A percentile compares a stretch with the other conserved stretches of the same genome.
These are phyloP conservation scores for Cyclanthera cordifolia DNA, from an alignment of 306 rosid genomes.

Conservation along the genomic window DNA sequence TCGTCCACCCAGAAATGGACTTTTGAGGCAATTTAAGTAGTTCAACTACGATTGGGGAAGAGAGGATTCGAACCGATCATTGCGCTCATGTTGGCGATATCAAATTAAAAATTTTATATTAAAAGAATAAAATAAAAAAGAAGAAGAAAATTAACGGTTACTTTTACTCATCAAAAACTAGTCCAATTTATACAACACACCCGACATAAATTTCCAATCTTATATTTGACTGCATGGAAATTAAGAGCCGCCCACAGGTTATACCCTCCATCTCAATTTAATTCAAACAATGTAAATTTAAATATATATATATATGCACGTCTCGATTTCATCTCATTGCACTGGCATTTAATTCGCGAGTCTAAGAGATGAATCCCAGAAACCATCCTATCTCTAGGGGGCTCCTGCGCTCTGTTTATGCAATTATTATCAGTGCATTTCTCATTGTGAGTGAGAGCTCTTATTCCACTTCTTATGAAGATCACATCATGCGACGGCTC, in stretches of 20 bases:
- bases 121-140: not conserved
- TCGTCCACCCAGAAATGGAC: too few relatives aligned
- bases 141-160: not conserved
- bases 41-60: too few relatives aligned
- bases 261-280: not conserved
- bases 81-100: too few relatives aligned
- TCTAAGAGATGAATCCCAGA: not conserved
- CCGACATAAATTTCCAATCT: not conserved
- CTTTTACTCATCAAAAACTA: not conserved
- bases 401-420: not conserved
- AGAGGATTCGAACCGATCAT: too few relatives aligned
- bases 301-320: not conserved
- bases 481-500: constrained; percentile 11
- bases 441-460: constrained; percentile 15
- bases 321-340: not conserved
- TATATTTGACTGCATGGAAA: not conserved
- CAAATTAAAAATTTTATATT: not conserved
- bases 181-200: not conserved
- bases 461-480: constrained; percentile 13
- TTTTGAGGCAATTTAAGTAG: too few relatives aligned
- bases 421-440: not conserved
- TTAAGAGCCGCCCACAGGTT: not conserved
- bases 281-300: too few relatives aligned
- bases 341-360: not conserved
- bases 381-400: not conserved